Evolutionary conservation across 2,329 filamentous ascomycete species (phyloP), one percentile per base, ranked within the genome.

Genomic region (Colletotrichum sp.): DNA sequence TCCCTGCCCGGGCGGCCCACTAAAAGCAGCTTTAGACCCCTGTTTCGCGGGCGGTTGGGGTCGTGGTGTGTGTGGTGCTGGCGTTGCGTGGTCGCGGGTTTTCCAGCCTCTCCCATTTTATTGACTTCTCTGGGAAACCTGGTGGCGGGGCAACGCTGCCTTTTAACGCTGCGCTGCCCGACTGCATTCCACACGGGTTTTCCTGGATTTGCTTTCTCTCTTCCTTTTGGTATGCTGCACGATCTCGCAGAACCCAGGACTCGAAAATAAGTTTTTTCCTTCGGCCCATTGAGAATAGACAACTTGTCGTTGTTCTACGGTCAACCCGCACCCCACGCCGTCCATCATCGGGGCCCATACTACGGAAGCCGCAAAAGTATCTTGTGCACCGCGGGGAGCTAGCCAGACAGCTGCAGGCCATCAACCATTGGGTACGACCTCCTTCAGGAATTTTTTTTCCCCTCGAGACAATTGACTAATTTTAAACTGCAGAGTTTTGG

Each of bases 131-230:
- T 64, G 57, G 66, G 44, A 84, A 84, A 81, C 74, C 77, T 72
- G 84, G 86, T 89, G 87, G 87, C 87, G 85, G 87, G 87, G 86
- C 87, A 89, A 88, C 87, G 81, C 81, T 77, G 78, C 79, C 77
- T 84, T 87, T 86, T 86, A 86, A 80, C 80, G 44, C 72, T 60
- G 60, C 39, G 66, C 70, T 64, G 72, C 72, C 68, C 44, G 32
- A 39, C 49, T 72, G 63, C 74, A 72, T 71, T 74, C 74, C 69
- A 72, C 67, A 44, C 55, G n/a, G 44, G 34, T 6, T 26, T 44
- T 18, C 36, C 30, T 30, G 28, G 30, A 16, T 49, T 66, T 44
- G n/a, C 49, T 13, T 70, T 74, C 66, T 65, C 69, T 32, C 64
- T 59, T 68, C n/a, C 44, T n/a, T 67, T 67, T 60, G 67, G 24